Base-by-base conservation (phyloP, 768 basidiomycete species). In the Suillus cothurnatus region DNA sequence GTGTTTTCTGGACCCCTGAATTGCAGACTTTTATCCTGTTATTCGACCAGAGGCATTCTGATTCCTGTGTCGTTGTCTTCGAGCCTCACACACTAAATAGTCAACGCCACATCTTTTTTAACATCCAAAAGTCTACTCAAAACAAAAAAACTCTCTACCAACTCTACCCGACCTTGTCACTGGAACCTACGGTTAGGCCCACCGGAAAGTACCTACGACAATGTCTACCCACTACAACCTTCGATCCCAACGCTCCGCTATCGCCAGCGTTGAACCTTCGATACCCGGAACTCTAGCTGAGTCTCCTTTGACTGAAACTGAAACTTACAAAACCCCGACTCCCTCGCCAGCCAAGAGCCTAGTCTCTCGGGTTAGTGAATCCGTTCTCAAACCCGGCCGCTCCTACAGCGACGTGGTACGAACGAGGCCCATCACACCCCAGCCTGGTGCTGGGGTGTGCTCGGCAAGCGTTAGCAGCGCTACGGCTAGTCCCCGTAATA, bases 341-440 rank as follows among this genome's bases (percentile, higher is more conserved):
- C 12, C 26, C 1, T n/a, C n/a, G 3, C 45, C 45, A 47, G 23
- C n/a, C 9, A 4, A 47, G 50, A 28, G 17, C 3, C 7, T 15
- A 2, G 6, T 28, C 17, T 26, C 26, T 2, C 9, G 3, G 0
- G 17, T 41, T 41, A 3, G 28, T 31, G 50, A 28, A 0, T 34
- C 61, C 9, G 21, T 36, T n/a, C 28, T 49, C 31, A 61, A 11
- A 17, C 45, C 61, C 2, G 36, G 15, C 9, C 31, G 45, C 26
- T 47, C 19, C 4, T 61, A 61, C 15, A 50, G 45, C 23, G 45
- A 61, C 49, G 31, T 61, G 26, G 61, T 61, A 49, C 17, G 43
- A 28, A 34, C n/a, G 43, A 26, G 61, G 59, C 45, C 59, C 39
- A 14, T 39, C 59, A 11, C 17, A 26, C 38, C 43, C 43, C 21